Evolutionary conservation across 495 filamentous ascomycete genomes (phyloP).

Genomic region (Parathielavia hyrcaniae): DNA sequence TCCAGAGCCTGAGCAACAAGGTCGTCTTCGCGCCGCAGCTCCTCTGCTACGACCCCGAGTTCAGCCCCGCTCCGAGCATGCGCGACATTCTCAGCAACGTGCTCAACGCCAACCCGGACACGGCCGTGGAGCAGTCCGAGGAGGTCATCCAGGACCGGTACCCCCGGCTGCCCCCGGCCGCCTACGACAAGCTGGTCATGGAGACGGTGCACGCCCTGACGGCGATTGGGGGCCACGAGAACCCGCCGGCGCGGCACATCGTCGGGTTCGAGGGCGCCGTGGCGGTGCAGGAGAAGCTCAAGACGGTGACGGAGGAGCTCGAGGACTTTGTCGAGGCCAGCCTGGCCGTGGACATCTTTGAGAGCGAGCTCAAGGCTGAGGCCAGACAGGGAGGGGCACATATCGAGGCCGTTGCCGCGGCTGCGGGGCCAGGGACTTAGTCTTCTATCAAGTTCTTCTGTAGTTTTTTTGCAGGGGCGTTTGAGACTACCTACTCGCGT

Average conservation of each 20-base stretch:
- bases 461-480: background rate
- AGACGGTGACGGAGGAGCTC: conserved; percentile 90
- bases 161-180: conserved; percentile 57
- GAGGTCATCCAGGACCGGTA: conserved; percentile 63
- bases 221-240: conserved; percentile 89
- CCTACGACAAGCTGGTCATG: conserved; percentile 63
- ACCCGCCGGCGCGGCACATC: conserved; percentile 89
- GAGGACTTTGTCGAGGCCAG: conserved; percentile 94
- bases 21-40: conserved; percentile 74
- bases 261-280: conserved; percentile 85
- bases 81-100: conserved; percentile 74
- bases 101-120: conserved; percentile 52
- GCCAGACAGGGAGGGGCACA: conserved; percentile 34
- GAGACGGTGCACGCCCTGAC: conserved; percentile 91
- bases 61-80: conserved; percentile 72
- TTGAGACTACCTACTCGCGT: background rate
- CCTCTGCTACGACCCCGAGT: conserved; percentile 62
- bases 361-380: conserved; percentile 46
- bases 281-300: conserved; percentile 90
- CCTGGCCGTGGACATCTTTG: conserved; percentile 70
- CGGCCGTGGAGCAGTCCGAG: conserved; percentile 38
- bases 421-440: conserved; percentile 7
- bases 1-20: conserved; percentile 74
- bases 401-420: conserved; percentile 10
- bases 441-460: background rate